phyloP scores from a whole-genome alignment of 345 rosid species.

The Lagerstroemia speciosa region DNA sequence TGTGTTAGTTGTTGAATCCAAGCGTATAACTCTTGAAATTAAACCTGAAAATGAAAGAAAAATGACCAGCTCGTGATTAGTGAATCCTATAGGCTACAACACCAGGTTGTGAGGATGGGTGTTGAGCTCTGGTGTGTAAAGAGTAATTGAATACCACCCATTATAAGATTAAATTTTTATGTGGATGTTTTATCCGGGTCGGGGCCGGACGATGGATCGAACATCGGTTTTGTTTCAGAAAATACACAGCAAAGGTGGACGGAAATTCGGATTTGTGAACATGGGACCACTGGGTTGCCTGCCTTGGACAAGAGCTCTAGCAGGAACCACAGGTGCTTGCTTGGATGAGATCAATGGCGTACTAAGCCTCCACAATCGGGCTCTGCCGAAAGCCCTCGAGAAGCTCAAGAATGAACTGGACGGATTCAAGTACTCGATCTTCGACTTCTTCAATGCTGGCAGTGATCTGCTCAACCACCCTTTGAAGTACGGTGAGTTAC shows the following conservation, averaged over 20 bases:
- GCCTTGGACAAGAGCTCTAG: not conserved
- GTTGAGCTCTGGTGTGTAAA: too few species aligned
- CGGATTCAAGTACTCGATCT: constrained; percentile 6
- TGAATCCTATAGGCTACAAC: too few species aligned
- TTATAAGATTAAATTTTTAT: too few species aligned
- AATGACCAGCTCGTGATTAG: too few species aligned
- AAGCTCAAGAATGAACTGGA: constrained; percentile 5
- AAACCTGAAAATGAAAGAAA: too few species aligned
- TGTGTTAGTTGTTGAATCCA: too few species aligned
- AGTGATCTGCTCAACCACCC: not conserved
- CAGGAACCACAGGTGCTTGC: not conserved
- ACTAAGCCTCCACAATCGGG: constrained; percentile 9
- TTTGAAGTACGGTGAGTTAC: not conserved
- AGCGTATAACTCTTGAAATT: too few species aligned
- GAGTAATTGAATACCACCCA: too few species aligned
- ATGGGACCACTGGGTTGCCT: constrained; percentile 17
- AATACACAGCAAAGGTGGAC: constrained; percentile 17
- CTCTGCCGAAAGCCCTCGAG: not conserved
- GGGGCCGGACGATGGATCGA: not conserved
- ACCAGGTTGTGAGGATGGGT: too few species aligned
- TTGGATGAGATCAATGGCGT: not conserved
- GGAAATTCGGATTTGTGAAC: constrained; percentile 18
- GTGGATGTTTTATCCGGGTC: too few species aligned
- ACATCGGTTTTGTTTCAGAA: constrained; percentile 8
- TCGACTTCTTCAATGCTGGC: constrained; percentile 9